Evolutionary conservation across 2,329 filamentous ascomycete genomes (phyloP).

Genomic region (Cladophialophora bantiana): DNA sequence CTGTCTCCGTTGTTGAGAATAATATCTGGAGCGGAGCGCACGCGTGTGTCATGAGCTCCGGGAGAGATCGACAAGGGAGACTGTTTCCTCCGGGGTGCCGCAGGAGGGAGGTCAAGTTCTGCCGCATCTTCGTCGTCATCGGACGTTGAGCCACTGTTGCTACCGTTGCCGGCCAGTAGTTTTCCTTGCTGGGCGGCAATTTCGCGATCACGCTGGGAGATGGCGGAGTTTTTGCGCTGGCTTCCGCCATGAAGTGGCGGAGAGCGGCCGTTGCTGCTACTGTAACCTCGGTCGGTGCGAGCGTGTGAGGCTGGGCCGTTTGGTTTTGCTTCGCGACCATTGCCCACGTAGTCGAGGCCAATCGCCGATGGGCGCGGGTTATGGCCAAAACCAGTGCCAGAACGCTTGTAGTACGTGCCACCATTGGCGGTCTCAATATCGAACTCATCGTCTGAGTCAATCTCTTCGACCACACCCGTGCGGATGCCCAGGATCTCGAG

Average conservation of each 20-base stretch:
- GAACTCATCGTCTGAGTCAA: conserved; percentile 97
- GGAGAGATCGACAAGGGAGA: conserved; percentile 49
- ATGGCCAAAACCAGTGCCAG: conserved; percentile 78
- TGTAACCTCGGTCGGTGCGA: conserved; percentile 55
- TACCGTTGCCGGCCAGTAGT: conserved; percentile 58
- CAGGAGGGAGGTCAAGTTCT: conserved; percentile 68
- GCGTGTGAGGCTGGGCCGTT: conserved; percentile 39
- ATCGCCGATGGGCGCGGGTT: conserved; percentile 71
- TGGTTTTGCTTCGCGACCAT: conserved; percentile 45
- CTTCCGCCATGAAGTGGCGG: conserved; percentile 55
- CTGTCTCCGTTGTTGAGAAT: conserved; percentile 31
- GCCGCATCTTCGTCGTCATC: conserved; percentile 58
- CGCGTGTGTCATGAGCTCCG: conserved; percentile 23
- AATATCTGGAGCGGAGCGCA: conserved; percentile 34
- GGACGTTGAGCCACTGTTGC: conserved; percentile 46
- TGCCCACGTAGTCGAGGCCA: conserved; percentile 57
- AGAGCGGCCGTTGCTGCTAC: conserved; percentile 64
- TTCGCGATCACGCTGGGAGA: conserved; percentile 54
- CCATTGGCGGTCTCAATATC: conserved; percentile 83
- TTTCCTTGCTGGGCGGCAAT: conserved; percentile 55
- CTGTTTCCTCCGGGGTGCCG: conserved; percentile 52
- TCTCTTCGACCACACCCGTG: conserved; percentile 94
- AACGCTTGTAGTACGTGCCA: conserved; percentile 80
- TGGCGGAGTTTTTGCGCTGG: conserved; percentile 59
- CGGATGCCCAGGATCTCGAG: conserved; percentile 95